Conservation (phyloP, 1,284 basidiomycete species). For the Rhodofomes roseus region DNA sequence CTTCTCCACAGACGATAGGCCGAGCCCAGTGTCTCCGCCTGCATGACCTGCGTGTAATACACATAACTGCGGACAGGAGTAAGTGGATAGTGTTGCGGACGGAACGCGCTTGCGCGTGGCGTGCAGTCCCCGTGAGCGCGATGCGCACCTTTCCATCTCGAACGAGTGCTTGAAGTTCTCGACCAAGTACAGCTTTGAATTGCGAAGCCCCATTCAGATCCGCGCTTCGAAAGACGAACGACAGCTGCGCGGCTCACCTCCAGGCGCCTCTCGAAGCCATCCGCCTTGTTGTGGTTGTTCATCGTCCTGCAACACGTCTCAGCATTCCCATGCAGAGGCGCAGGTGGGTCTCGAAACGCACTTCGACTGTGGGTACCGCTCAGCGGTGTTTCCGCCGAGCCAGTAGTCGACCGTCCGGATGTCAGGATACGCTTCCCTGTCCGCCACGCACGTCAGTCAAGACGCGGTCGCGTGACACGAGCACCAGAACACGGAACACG, state of each 20-base stretch:
- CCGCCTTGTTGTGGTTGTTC: constrained; percentile 87
- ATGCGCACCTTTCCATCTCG: constrained; percentile 66
- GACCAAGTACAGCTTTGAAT: constrained; percentile 69
- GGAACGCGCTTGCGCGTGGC: too few species aligned
- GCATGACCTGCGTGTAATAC: constrained; percentile 66
- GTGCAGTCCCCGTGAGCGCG: too few species aligned
- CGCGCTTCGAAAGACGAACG: neutral
- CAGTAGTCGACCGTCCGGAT: constrained; percentile 84
- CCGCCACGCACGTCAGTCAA: constrained; percentile 1
- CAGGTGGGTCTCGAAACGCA: constrained; percentile 23
- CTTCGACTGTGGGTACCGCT: constrained; percentile 87
- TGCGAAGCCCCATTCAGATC: constrained; percentile 1
- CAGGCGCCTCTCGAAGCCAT: constrained; percentile 83
- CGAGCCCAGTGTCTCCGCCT: constrained; percentile 57
- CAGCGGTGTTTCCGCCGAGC: constrained; percentile 63
- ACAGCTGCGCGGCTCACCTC: constrained; percentile 44
- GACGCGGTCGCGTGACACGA: neutral
- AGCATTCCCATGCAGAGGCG: constrained; percentile 22
- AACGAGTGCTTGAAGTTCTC: constrained; percentile 90
- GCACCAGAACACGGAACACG: constrained; percentile 31
- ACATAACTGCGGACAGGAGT: constrained; percentile 38
- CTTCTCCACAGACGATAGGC: constrained; percentile 62
- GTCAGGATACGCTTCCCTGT: constrained; percentile 79
- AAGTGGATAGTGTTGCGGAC: constrained; percentile 2
- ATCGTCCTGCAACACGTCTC: constrained; percentile 43